Conservation (phyloP, 1,284 basidiomycete species). For the Sporisorium reilianum region DNA sequence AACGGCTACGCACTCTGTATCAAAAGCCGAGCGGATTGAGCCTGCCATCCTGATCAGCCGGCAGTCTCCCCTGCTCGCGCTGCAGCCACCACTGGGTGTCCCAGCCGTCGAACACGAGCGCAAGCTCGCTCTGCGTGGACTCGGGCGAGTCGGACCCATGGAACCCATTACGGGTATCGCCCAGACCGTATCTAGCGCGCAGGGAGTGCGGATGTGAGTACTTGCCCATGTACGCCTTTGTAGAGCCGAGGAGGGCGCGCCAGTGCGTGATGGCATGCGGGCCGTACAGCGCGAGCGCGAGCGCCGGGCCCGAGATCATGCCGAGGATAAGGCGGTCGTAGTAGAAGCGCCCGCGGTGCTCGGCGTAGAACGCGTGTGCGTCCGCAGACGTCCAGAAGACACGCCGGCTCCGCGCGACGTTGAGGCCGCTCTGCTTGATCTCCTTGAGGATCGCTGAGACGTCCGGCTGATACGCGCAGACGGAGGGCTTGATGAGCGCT, state of each 20-base stretch:
- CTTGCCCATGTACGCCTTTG: conserved; percentile 64
- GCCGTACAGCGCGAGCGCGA: conserved; percentile 62
- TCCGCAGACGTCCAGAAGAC: conserved; percentile 61
- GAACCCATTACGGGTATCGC: conserved; percentile 67
- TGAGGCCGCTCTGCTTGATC: conserved; percentile 49
- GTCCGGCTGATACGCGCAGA: conserved; percentile 61
- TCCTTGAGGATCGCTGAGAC: conserved; percentile 52
- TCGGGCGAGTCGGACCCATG: conserved; percentile 57
- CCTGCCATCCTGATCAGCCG: conserved; percentile 17
- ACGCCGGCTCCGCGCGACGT: conserved; percentile 47
- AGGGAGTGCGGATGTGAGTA: conserved; percentile 52
- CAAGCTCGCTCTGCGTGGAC: conserved; percentile 46
- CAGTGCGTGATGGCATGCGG: conserved; percentile 58
- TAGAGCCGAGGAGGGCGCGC: conserved; percentile 62
- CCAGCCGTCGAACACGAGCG: conserved; percentile 57
- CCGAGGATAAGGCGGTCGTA: conserved; percentile 64
- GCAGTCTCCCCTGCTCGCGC: conserved; percentile 28
- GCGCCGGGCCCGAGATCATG: conserved; percentile 61
- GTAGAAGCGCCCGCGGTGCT: conserved; percentile 66
- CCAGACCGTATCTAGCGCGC: conserved; percentile 59
- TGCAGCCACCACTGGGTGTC: conserved; percentile 54
- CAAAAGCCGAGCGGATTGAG: conserved; percentile 34
- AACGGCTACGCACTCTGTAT: neutral
- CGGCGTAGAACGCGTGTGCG: conserved; percentile 64
- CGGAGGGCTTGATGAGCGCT: conserved; percentile 65